Base-by-base conservation (phyloP, 345 rosid species). In the Gossypium australe region DNA sequence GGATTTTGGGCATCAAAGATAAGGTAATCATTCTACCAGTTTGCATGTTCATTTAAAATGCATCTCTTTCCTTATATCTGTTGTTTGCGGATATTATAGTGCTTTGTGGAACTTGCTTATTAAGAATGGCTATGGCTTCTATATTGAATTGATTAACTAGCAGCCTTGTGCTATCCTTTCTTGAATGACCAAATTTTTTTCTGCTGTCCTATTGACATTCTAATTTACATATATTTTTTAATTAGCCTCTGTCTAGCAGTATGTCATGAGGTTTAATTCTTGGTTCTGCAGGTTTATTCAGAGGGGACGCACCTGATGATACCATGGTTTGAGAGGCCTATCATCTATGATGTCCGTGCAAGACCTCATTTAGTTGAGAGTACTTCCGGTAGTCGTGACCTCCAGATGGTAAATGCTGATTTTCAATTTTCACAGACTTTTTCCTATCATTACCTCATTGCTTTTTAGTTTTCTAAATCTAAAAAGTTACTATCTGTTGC, bases 301-400 rank as follows among this genome's bases (percentile, higher is more conserved):
- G 98, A 94, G 77, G 98, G 98, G 13, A 94, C 98, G 4, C 98
- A 94, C 80, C 77, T 92, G 29, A 92, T 90, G 89, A 7, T 92
- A 78, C 98, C 97, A 22, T 94, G 95, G 97, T 86, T 94, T 77
- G 98, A 94, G 79, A 87, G 97, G 83, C 95, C 97, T 22, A 74
- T 89, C 60, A 94, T 95, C 79, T 95, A 93, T 65, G 99, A 95
- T 77, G 93, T 94, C 12, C 93, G 98, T 73, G 97, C 99, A 25
- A 87, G 97, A 78, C 97, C 99, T 71, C 88, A 93, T 63, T 80
- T 87, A 13, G 95, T 93, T 1, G 97, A 95, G 86, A 93, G 98
- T 80, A 89, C 92, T 53, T 89, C 97, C 2, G 99, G 99, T 27
- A 95, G 98, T 75, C 97, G 90, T 67, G 99, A 95, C 76, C 99